Percentiles rank a stretch among this genome's conserved stretches.
Evolutionary conservation across 352 stramenopile species (phyloP).

Genomic region (Globisporangium takayamanum): DNA sequence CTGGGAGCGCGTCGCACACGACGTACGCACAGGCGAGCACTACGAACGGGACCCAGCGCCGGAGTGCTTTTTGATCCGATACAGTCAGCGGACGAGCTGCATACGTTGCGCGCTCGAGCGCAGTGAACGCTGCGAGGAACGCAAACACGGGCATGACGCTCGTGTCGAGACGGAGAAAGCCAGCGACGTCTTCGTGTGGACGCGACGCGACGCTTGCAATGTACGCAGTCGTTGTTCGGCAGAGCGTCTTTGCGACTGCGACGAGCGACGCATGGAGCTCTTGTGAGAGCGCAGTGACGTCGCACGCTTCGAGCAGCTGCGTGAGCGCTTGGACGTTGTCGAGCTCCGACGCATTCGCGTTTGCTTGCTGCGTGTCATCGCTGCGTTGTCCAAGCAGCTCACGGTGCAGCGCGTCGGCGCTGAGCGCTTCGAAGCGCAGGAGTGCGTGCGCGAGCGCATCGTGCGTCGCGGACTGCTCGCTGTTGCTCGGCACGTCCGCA

Average conservation of each 20-base stretch:
- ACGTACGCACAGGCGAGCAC: constrained; percentile 31
- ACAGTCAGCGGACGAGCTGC: not conserved
- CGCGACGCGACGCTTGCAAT: constrained; percentile 10
- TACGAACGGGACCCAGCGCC: constrained; percentile 35
- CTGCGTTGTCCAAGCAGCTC: too few relatives aligned
- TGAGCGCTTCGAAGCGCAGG: not conserved
- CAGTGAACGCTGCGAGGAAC: constrained; percentile 19
- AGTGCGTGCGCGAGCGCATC: not conserved
- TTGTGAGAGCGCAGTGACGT: constrained; percentile 6
- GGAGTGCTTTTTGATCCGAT: constrained; percentile 7
- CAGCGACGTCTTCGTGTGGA: constrained; percentile 6
- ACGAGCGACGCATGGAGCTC: not conserved
- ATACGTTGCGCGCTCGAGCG: not conserved
- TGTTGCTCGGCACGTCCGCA: not conserved
- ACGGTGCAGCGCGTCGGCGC: not conserved
- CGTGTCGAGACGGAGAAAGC: constrained; percentile 21
- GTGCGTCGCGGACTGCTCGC: too few relatives aligned
- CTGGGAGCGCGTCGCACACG: constrained; percentile 17
- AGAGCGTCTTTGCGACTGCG: constrained; percentile 27
- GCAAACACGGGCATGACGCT: constrained; percentile 22
- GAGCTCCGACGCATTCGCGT: not conserved
- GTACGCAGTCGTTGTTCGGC: constrained; percentile 19
- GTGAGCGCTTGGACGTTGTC: constrained; percentile 2
- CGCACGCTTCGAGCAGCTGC: not conserved
- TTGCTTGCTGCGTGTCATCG: not conserved